Evolutionary conservation across 2,329 filamentous ascomycete genomes (phyloP).

Genomic region (Colletotrichum tropicicola): DNA sequence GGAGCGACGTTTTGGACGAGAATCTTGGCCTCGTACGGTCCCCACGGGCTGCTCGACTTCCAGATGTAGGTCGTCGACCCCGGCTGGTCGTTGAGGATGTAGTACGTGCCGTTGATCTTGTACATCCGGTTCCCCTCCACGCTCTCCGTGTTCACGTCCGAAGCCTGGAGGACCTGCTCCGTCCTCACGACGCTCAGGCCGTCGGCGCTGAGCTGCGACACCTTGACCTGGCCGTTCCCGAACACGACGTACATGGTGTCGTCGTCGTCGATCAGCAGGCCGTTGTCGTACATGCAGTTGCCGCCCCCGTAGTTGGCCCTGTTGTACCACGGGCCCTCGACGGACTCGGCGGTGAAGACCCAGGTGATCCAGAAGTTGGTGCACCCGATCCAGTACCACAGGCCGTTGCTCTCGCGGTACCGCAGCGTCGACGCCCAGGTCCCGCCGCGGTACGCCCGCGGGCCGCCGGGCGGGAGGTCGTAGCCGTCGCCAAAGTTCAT

Average conservation of each 20-base stretch:
- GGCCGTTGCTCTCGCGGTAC: constrained; percentile 56
- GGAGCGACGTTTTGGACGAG: constrained; percentile 52
- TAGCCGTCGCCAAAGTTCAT: constrained; percentile 58
- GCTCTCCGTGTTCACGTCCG: constrained; percentile 41
- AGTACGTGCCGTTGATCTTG: constrained; percentile 64
- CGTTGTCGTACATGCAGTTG: constrained; percentile 66
- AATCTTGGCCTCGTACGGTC: constrained; percentile 58
- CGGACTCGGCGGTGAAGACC: constrained; percentile 57
- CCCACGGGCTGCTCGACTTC: constrained; percentile 58
- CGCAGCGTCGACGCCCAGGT: constrained; percentile 65
- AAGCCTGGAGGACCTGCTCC: constrained; percentile 52
- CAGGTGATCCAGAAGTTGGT: constrained; percentile 59
- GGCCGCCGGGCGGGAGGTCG: constrained; percentile 48
- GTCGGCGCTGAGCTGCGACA: constrained; percentile 60
- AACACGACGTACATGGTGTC: constrained; percentile 68
- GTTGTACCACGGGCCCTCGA: constrained; percentile 53
- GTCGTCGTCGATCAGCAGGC: constrained; percentile 66
- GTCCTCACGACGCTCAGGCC: constrained; percentile 54
- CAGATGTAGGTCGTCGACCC: constrained; percentile 57
- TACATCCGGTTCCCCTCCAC: constrained; percentile 66
- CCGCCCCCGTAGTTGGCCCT: constrained; percentile 42
- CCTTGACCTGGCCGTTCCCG: constrained; percentile 55
- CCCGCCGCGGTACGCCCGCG: constrained; percentile 59
- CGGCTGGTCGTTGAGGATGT: constrained; percentile 59
- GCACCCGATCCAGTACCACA: constrained; percentile 68